phyloP scores from a whole-genome alignment of 495 filamentous ascomycete genomes.

The Aspergillus nanangensis region DNA sequence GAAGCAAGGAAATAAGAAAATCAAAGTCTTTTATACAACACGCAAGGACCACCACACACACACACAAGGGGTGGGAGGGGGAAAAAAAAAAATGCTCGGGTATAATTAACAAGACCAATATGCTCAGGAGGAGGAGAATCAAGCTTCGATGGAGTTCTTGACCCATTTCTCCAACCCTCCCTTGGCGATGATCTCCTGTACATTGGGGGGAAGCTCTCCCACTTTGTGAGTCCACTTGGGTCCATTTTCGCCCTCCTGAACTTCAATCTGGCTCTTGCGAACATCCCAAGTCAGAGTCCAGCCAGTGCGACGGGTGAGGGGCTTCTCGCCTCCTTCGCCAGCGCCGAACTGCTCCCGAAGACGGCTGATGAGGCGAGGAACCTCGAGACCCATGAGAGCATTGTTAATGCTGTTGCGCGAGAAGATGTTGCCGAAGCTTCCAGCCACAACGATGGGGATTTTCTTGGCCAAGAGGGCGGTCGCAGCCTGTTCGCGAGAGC shows the following conservation, averaged over 20 bases:
- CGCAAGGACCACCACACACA: no score
- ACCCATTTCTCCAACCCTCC: constrained; percentile 81
- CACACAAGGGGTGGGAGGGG: not conserved
- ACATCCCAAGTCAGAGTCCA: constrained; percentile 92
- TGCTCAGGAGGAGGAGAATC: not conserved
- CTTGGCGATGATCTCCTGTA: constrained; percentile 84
- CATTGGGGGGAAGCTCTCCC: constrained; percentile 79
- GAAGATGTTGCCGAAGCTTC: constrained; percentile 90
- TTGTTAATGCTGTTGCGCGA: constrained; percentile 89
- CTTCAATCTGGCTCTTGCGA: constrained; percentile 57
- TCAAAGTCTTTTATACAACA: no score
- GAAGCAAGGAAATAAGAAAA: not conserved
- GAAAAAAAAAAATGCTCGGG: constrained; percentile 6
- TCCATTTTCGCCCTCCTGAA: constrained; percentile 64
- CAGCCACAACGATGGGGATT: constrained; percentile 79
- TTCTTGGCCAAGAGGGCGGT: constrained; percentile 82
- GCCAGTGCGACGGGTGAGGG: constrained; percentile 75
- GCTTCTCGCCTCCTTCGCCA: constrained; percentile 33
- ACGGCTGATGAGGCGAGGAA: constrained; percentile 66
- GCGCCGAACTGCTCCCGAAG: constrained; percentile 59
- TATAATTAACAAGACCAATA: constrained; percentile 6
- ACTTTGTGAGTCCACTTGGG: constrained; percentile 74
- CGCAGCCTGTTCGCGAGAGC: constrained; percentile 80
- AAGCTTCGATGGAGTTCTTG: constrained; percentile 34
- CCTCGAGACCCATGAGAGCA: constrained; percentile 77